Base-by-base conservation (phyloP, 768 basidiomycete species). In the Pleurotus eryngii region DNA sequence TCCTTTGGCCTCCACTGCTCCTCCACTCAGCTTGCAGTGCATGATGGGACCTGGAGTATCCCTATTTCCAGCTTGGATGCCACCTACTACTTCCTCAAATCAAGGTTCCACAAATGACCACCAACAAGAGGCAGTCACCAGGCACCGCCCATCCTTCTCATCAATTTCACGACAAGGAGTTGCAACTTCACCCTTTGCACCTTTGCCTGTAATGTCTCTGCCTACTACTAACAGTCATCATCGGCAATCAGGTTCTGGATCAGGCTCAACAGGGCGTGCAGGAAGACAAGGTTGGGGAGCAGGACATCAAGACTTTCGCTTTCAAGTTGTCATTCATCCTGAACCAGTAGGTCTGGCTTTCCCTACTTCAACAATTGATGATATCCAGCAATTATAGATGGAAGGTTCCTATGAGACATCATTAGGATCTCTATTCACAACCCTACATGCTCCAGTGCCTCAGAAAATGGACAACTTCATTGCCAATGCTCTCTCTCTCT, bases 281-380 rank as follows among this genome's bases (percentile, higher is more conserved):
- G 30, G 30, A 1, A 30, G 7, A 30, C 30, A 30, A 30, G 30
- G 30, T 30, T 8, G 7, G 30, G 30, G 9, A 30, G 30, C 30
- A 30, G 30, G 30, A 6, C 30, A 6, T 3, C 30, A 30, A 30
- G 55, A 45, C 17, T 45, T 56, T 30, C 43, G 43, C 22, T 57
- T 46, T 35, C 46, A 57, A 24, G 27, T 57, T 17, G 43, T 45
- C n/a, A 57, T 57, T 37, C 55, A 57, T 48, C 55, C 55, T 14
- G 55, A 57, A 43, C 55, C 37, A 18, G 55, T 57, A 57, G 8
- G 55, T 47, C 20, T 18, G 22, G 5, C 27, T 5, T 3, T 49
- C 17, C 1, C 15, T 17, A 48, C 20, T 1, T 43, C 15, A 3
- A 43, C 30, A 15, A 5, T 43, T 48, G 26, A 30, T 47, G 5